Conservation (phyloP, 2,329 filamentous ascomycete genomes). For the Arthrobotrys megalospora region DNA sequence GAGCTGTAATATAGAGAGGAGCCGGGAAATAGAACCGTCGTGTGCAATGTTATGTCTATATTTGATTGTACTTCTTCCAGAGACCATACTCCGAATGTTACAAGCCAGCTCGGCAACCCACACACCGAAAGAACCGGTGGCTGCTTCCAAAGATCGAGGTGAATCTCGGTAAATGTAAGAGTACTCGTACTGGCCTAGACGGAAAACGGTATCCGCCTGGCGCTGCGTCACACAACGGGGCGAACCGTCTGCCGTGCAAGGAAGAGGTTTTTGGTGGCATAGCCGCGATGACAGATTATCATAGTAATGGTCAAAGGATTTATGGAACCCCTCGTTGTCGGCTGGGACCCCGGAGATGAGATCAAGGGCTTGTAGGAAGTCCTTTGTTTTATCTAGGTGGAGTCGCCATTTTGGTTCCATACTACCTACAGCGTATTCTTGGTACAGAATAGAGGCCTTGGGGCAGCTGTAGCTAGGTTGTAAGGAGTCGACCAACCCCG, state of each 20-base stretch:
- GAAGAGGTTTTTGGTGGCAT: constrained; percentile 81
- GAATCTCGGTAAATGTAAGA: constrained; percentile 81
- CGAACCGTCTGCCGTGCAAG: constrained; percentile 74
- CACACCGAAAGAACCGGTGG: constrained; percentile 77
- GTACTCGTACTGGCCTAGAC: constrained; percentile 86
- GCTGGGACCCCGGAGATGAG: constrained; percentile 76
- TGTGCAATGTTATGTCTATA: constrained; percentile 86
- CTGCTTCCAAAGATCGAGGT: constrained; percentile 75
- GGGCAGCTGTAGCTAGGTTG: constrained; percentile 81
- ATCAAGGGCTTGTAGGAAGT: constrained; percentile 76
- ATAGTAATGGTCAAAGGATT: constrained; percentile 84
- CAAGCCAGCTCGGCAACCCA: constrained; percentile 80
- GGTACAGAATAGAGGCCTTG: constrained; percentile 67
- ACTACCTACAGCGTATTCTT: constrained; percentile 69
- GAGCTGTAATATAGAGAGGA: constrained; percentile 80
- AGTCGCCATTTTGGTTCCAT: constrained; percentile 73
- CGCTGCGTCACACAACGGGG: constrained; percentile 75
- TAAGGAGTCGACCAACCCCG: constrained; percentile 77
- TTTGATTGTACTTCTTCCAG: constrained; percentile 68
- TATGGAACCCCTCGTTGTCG: constrained; percentile 76
- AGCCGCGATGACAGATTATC: constrained; percentile 85
- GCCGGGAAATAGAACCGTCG: constrained; percentile 78
- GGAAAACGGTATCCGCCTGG: constrained; percentile 79
- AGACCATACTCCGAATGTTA: constrained; percentile 74
- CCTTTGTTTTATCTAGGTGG: constrained; percentile 74